Conservation (phyloP, 768 basidiomycete genomes). For the Amanita jacksonii region DNA sequence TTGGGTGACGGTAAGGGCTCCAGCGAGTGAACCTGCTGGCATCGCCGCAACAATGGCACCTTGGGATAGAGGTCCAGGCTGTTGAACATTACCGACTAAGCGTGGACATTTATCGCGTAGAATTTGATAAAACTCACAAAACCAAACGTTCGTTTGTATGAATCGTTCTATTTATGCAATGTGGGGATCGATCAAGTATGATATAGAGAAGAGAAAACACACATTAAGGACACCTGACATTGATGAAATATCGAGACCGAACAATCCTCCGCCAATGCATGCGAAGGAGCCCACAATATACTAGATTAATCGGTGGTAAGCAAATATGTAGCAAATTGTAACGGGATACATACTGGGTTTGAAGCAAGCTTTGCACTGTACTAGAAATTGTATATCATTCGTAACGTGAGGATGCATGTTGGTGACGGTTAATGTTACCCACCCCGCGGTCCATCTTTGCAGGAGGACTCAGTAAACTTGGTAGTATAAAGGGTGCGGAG, state of each 20-base stretch:
- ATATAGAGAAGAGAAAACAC: slow-evolving; percentile 3
- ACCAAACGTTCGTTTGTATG: slow-evolving; percentile 29
- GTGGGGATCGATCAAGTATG: neutral
- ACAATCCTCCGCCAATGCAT: slow-evolving; percentile 73
- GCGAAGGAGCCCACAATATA: slow-evolving; percentile 75
- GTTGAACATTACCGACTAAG: no score
- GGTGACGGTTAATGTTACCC: no score
- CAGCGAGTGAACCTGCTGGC: slow-evolving; percentile 66
- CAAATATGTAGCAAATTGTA: neutral
- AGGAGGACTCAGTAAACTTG: no score
- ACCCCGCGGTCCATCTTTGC: no score
- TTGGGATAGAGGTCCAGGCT: slow-evolving; percentile 48
- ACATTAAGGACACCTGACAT: slow-evolving; percentile 66
- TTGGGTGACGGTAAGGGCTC: slow-evolving; percentile 51
- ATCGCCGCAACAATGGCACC: slow-evolving; percentile 73
- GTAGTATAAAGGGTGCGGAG: no score
- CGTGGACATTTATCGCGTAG: no score
- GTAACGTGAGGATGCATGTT: no score
- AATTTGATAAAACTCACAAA: no score
- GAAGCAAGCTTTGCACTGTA: slow-evolving; percentile 23
- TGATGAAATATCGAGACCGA: slow-evolving; percentile 75
- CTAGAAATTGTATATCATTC: no score
- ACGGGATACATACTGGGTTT: slow-evolving; percentile 18
- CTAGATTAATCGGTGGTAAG: slow-evolving; percentile 21
- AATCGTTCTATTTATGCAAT: slow-evolving; percentile 26